Percentiles rank a stretch among this genome's conserved stretches.
phyloP scores from a whole-genome alignment of 2,329 filamentous ascomycete genomes.

The Alternaria triticina region DNA sequence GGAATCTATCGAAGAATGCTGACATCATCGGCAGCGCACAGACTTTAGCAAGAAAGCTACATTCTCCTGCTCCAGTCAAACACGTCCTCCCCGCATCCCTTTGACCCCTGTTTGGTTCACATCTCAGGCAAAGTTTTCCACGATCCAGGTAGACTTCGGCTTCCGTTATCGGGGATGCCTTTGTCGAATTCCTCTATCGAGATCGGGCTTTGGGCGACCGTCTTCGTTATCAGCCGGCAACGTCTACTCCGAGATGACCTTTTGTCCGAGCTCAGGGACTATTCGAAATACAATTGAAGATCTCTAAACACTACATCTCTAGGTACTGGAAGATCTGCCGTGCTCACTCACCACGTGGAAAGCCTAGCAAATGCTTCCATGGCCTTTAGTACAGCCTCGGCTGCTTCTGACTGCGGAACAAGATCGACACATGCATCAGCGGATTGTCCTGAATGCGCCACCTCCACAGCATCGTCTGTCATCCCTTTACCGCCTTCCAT shows the following conservation, averaged over 20 bases:
- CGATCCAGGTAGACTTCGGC: not conserved
- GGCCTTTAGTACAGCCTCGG: constrained; percentile 9
- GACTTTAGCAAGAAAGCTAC: not conserved
- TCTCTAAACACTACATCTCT: not conserved
- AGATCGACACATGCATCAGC: constrained; percentile 3
- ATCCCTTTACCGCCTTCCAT: not conserved
- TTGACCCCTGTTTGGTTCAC: not conserved
- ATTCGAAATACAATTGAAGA: not conserved
- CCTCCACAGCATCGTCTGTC: not conserved
- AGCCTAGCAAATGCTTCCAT: constrained; percentile 10
- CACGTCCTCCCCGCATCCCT: not conserved
- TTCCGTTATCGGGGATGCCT: not conserved
- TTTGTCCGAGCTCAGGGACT: not conserved
- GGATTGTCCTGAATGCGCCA: not conserved
- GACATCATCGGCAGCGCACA: not conserved
- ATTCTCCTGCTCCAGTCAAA: not conserved
- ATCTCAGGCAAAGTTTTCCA: not conserved
- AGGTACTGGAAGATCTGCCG: not conserved
- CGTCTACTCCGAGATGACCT: not conserved
- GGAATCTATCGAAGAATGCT: not conserved
- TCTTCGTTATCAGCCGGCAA: not conserved
- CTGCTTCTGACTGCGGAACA: constrained; percentile 7
- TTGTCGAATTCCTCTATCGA: not conserved
- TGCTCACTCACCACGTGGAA: not conserved
- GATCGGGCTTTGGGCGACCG: not conserved